A percentile compares a stretch with the other conserved stretches of the same genome.
Evolutionary conservation across 2,329 filamentous ascomycete genomes (phyloP).

Genomic region (Fusarium lateritium): DNA sequence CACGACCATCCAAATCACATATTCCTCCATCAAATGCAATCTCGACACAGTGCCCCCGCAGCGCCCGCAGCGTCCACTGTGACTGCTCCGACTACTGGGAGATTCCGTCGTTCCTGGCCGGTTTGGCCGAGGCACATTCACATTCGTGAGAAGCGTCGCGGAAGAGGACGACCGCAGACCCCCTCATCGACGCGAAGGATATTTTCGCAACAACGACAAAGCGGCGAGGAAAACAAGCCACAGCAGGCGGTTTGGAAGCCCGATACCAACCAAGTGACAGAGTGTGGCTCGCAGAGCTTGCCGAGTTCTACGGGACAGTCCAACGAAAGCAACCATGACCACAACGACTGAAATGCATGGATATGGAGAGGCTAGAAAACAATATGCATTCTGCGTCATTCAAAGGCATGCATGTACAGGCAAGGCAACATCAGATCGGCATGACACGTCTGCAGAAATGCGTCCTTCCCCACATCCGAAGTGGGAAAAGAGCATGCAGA

Average conservation of each 20-base stretch:
- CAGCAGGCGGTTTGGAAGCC: slow-evolving; percentile 20
- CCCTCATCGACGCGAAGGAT: slow-evolving; percentile 11
- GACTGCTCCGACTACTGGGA: slow-evolving; percentile 42
- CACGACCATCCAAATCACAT: slow-evolving; percentile 31
- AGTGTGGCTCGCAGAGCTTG: slow-evolving; percentile 27
- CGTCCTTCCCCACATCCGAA: not conserved
- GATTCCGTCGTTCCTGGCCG: slow-evolving; percentile 41
- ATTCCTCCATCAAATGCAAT: slow-evolving; percentile 19
- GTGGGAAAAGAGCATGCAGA: not conserved
- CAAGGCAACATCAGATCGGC: not conserved
- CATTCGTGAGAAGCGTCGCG: slow-evolving; percentile 18
- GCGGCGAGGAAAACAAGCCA: slow-evolving; percentile 5
- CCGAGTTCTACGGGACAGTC: slow-evolving; percentile 30
- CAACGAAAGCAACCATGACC: slow-evolving; percentile 22
- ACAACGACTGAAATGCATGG: slow-evolving; percentile 30
- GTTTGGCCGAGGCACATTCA: slow-evolving; percentile 6
- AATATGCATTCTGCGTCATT: not conserved
- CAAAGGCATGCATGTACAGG: not conserved
- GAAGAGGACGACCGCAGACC: slow-evolving; percentile 10
- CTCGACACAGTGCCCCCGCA: slow-evolving; percentile 29
- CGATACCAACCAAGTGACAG: slow-evolving; percentile 16
- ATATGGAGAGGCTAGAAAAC: not conserved
- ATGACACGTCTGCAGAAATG: not conserved
- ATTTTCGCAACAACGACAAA: slow-evolving; percentile 4
- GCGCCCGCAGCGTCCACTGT: not conserved